Evolutionary conservation across 1,284 basidiomycete genomes (phyloP), one percentile per base, ranked within the genome.

Genomic region (Ganoderma sp.): DNA sequence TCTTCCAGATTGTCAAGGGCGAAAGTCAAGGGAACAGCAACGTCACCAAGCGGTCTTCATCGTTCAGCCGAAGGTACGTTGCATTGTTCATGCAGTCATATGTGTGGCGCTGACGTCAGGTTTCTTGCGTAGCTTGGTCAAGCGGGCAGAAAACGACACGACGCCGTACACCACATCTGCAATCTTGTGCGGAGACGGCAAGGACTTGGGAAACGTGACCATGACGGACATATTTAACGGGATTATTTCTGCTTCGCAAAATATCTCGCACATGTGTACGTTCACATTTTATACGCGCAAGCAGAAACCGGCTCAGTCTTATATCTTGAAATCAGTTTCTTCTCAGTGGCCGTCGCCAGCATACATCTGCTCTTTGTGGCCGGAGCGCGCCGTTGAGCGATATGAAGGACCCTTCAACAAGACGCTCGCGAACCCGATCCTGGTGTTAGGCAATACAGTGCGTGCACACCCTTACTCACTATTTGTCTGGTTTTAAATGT

Each of bases 391-490:
- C 1, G 72, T 75, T 6, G 75, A 76, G 66, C 48, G 75, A 14
- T 76, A 73, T 48, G 63, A 65, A 12, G 75, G 75, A 1, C 74
- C 74, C 2, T 75, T 74, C 61, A 74, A 75, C 54, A 71, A 68
- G 37, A 71, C 64, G 14, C 70, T 74, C 19, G 67, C 68, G 4
- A 74, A 73, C 64, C 67, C 59, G n/a, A 69, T 77, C 52, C 59
- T 75, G 5, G 61, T 76, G 3, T 64, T 74, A 28, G 73, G 74
- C 39, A 74, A 71, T 45, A 69, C 64, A n/a, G 72, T 73, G 34
- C 42, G 68, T 28, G 7, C 12, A 15, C 19, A 8, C 4, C n/a
- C 3, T 2, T 61, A 15, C 17, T 37, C n/a, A 19, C 17, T 7
- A 10, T 50, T 28, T 19, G 7, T 25, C n/a, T 19, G 15, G n/a